Evolutionary conservation across 306 rosid genomes (phyloP).

Genomic region (Quercus suber): DNA sequence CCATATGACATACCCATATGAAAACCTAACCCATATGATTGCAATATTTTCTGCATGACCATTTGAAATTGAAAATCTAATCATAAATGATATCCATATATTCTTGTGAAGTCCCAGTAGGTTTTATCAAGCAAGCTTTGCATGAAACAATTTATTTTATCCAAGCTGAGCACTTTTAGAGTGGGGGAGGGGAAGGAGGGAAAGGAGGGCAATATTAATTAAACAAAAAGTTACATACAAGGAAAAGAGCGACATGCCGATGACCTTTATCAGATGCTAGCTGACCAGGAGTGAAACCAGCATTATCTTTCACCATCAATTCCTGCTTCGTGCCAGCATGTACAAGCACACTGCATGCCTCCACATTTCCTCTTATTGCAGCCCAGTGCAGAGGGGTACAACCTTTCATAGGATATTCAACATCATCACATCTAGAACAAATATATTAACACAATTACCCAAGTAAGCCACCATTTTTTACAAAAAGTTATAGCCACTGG

Average conservation of each 20-base stretch:
- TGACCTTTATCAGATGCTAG: conserved; percentile 95
- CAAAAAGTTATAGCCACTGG: background rate
- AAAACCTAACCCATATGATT: background rate
- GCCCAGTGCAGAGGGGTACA: conserved; percentile 99
- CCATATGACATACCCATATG: background rate
- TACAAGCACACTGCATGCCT: conserved; percentile 87
- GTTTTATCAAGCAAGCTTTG: background rate
- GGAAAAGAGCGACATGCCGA: conserved; percentile 82
- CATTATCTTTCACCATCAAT: conserved; percentile 71
- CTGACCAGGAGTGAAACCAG: conserved; percentile 82
- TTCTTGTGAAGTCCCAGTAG: background rate
- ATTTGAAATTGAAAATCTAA: background rate
- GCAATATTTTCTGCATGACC: background rate
- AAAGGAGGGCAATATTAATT: conserved; percentile 24
- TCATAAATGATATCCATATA: background rate
- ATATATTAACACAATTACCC: conserved; percentile 19
- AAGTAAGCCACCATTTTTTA: background rate
- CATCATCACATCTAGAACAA: conserved; percentile 16
- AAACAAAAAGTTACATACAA: conserved; percentile 66
- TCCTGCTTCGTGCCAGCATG: conserved; percentile 89
- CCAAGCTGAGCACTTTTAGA: background rate
- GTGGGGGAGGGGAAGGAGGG: no score
- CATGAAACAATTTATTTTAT: background rate
- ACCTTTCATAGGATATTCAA: conserved; percentile 45
- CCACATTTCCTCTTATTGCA: conserved; percentile 67